Evolutionary conservation across 768 basidiomycete species (phyloP).

Genomic region (Xerocomellus dryophilus): DNA sequence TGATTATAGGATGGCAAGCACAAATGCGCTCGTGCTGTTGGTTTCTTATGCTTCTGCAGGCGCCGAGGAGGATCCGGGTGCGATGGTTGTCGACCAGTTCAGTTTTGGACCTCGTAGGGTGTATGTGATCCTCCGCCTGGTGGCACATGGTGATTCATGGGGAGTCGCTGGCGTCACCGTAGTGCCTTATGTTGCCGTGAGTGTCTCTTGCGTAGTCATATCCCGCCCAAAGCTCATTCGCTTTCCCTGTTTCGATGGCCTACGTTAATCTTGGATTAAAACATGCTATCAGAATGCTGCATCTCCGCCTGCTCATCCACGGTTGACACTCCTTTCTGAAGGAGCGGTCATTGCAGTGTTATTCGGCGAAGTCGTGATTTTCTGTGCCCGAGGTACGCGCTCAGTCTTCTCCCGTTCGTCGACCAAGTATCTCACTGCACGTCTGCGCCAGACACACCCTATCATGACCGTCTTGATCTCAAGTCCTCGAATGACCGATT

Average conservation of each 20-base stretch:
- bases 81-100: constrained; percentile 36
- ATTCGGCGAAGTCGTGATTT: constrained; percentile 73
- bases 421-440: not conserved
- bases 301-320: constrained; percentile 70
- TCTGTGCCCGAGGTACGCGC: constrained; percentile 60
- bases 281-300: constrained; percentile 48
- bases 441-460: constrained; percentile 54
- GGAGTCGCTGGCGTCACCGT: constrained; percentile 40
- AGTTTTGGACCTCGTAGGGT: constrained; percentile 52
- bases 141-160: constrained; percentile 27
- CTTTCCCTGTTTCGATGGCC: not conserved
- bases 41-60: constrained; percentile 60
- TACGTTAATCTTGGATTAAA: not conserved
- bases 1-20: constrained; percentile 32
- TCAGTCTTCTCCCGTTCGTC: not conserved
- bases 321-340: constrained; percentile 57
- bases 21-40: constrained; percentile 56
- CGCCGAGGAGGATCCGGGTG: constrained; percentile 40
- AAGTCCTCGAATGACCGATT: constrained; percentile 68
- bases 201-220: constrained; percentile 22
- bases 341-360: constrained; percentile 60
- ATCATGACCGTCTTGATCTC: constrained; percentile 68
- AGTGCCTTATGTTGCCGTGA: constrained; percentile 76
- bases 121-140: constrained; percentile 58
- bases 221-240: not conserved